Percentiles rank a stretch among this genome's conserved stretches.
These are phyloP conservation scores for Penicillium sp. DNA, from an alignment of 2,329 filamentous ascomycete species.

Conservation along the genomic window DNA sequence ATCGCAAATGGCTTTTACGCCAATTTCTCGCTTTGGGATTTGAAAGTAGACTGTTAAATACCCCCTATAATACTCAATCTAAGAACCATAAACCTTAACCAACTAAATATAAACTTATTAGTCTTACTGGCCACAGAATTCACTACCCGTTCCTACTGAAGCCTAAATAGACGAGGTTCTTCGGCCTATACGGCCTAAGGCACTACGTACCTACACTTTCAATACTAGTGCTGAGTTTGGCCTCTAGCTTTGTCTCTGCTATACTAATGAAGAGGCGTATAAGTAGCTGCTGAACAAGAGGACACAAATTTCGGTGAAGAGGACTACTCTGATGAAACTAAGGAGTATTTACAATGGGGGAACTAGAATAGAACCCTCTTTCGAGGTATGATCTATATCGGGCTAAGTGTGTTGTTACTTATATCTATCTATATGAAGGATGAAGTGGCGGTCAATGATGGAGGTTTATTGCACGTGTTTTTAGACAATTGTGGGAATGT, in stretches of 20 bases:
- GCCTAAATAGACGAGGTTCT: constrained; percentile 10
- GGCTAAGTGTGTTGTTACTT: constrained; percentile 7
- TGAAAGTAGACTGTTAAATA: constrained; percentile 1
- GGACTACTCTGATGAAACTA: background rate
- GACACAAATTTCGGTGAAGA: background rate
- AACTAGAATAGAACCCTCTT: background rate
- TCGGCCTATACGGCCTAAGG: constrained; percentile 6
- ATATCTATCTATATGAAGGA: constrained; percentile 12
- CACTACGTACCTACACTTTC: background rate
- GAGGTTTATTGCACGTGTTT: constrained; percentile 9
- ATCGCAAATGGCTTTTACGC: constrained; percentile 6
- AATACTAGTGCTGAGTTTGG: background rate
- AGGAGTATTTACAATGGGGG: too few relatives aligned
- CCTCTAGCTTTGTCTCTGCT: constrained; percentile 9
- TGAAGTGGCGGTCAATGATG: constrained; percentile 5
- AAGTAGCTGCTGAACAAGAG: background rate
- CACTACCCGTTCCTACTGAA: constrained; percentile 4
- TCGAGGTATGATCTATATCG: background rate
- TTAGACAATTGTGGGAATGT: constrained; percentile 15
- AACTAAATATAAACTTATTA: constrained; percentile 5
- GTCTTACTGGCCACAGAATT: background rate
- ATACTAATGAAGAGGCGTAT: constrained; percentile 6
- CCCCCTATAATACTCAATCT: background rate
- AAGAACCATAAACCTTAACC: background rate
- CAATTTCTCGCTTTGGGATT: constrained; percentile 2